A percentile compares a stretch with the other conserved stretches of the same genome.
These are phyloP conservation scores for Nigrospora osmanthi DNA, from an alignment of 2,329 filamentous ascomycete genomes.

Conservation along the genomic window DNA sequence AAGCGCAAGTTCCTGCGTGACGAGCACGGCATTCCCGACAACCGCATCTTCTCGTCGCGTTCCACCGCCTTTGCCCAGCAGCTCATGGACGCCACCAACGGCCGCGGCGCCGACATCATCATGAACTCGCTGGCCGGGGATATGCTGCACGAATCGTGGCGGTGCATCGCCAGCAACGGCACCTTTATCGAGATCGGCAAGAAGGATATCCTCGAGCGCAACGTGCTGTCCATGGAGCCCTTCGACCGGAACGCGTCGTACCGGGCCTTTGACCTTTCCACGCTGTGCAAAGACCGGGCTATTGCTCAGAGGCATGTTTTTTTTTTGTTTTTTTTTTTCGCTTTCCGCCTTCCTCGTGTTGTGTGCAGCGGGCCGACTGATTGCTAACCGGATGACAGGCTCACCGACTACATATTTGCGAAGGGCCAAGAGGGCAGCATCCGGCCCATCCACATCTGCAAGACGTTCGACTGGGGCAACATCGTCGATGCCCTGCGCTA, in stretches of 20 bases:
- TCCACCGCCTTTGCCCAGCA: not conserved
- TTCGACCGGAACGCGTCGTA: not conserved
- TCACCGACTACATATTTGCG: too few relatives aligned
- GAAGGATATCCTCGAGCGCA: not conserved
- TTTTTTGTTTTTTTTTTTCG: too few relatives aligned
- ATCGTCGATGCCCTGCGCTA: slow-evolving; percentile 13
- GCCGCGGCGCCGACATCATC: not conserved
- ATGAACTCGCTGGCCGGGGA: slow-evolving; percentile 23
- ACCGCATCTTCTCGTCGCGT: not conserved
- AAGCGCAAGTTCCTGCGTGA: not conserved
- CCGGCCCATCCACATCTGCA: too few relatives aligned
- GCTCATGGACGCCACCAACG: not conserved
- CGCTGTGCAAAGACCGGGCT: too few relatives aligned
- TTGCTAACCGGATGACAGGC: too few relatives aligned
- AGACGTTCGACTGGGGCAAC: too few relatives aligned
- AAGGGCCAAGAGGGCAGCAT: too few relatives aligned
- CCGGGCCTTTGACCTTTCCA: not conserved
- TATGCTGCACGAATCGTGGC: slow-evolving; percentile 5
- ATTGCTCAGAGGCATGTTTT: too few relatives aligned
- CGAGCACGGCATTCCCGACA: not conserved
- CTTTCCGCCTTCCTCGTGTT: too few relatives aligned
- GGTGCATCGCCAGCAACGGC: not conserved
- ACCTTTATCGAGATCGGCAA: not conserved
- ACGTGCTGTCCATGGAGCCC: not conserved
- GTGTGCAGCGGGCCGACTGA: too few relatives aligned